phyloP scores from a whole-genome alignment of 2,329 filamentous ascomycete genomes.

The Stachybotrys chartarum region DNA sequence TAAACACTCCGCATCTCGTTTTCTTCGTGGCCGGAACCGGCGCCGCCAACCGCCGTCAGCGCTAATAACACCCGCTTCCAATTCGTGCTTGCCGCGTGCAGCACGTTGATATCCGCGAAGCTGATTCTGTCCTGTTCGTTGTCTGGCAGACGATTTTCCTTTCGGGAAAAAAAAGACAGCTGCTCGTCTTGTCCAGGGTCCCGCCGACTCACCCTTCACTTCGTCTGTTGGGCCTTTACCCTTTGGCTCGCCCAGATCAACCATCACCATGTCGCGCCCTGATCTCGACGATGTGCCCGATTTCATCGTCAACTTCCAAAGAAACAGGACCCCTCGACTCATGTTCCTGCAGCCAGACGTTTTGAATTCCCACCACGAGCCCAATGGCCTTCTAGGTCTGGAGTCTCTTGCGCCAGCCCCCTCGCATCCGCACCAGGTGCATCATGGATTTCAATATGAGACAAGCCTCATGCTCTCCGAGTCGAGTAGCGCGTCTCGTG shows the following conservation, averaged over 20 bases:
- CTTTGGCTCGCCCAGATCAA: neutral
- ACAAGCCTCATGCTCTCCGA: constrained; percentile 3
- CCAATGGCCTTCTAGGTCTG: too few species aligned
- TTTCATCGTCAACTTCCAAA: neutral
- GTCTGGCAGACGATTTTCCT: too few species aligned
- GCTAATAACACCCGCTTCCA: neutral
- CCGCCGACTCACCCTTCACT: too few species aligned
- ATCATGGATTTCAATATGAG: neutral
- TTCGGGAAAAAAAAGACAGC: too few species aligned
- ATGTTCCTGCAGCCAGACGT: neutral
- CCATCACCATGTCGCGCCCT: neutral
- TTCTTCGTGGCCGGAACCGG: neutral
- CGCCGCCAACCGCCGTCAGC: neutral
- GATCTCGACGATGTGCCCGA: neutral
- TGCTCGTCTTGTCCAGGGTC: too few species aligned
- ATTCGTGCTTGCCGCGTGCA: neutral
- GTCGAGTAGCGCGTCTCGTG: constrained; percentile 2
- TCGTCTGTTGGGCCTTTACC: too few species aligned
- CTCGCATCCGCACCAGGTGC: too few species aligned
- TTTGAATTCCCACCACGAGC: too few species aligned
- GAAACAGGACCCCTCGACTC: neutral
- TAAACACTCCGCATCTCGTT: neutral
- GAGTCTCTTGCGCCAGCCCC: too few species aligned
- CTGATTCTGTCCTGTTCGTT: neutral
- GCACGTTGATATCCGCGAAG: neutral